Evolutionary conservation across 2,329 filamentous ascomycete species (phyloP), one percentile per base, ranked within the genome.

Genomic region (Cytospora piceicola): DNA sequence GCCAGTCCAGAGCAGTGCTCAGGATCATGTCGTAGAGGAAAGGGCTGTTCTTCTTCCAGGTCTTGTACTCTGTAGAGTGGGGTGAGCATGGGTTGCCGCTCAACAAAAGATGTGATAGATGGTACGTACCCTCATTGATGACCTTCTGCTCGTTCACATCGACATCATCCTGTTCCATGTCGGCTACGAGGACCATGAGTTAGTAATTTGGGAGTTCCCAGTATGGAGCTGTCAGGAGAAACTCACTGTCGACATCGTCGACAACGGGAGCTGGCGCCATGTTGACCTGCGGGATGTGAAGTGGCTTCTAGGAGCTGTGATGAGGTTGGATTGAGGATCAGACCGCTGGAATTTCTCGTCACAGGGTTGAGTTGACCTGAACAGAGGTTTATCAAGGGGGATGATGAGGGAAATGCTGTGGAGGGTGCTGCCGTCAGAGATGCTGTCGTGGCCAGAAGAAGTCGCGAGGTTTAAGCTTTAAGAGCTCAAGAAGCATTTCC

Each of bases 11-110:
- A 51, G 96, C 96, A 70, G 93, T 96, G 73, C 93, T 90, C 69
- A 98, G 85, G 70, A 99, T 95, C 88, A 97, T 92, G 77, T 99
- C 95, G 78, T 99, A 99, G 72, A 99, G 90, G 75, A 98, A 98
- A 4, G 95, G 94, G 70, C 92, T 93, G 80, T 99, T 99, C 84
- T 99, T 99, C 85, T 99, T 99, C 95, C 95, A 99, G 71, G 94
- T 97, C 79, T 99, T 99, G 86, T 99, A 99, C 78, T 99, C 95
- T 93, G 72, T 51, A 39, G 22, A 20, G 32, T 39, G 22, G n/a
- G 22, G 51, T 34, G 52, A 61, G 53, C 63, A 71, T 42, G 72
- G 61, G 67, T 36, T 58, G 56, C 39, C 27, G 39, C 11, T 36
- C 55, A n/a, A 24, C 14, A 15, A 14, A n/a, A 20, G 14, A 9